These are phyloP conservation scores for Aspergillus calidoustus DNA, from an alignment of 2,329 filamentous ascomycete species.

Conservation along the genomic window DNA sequence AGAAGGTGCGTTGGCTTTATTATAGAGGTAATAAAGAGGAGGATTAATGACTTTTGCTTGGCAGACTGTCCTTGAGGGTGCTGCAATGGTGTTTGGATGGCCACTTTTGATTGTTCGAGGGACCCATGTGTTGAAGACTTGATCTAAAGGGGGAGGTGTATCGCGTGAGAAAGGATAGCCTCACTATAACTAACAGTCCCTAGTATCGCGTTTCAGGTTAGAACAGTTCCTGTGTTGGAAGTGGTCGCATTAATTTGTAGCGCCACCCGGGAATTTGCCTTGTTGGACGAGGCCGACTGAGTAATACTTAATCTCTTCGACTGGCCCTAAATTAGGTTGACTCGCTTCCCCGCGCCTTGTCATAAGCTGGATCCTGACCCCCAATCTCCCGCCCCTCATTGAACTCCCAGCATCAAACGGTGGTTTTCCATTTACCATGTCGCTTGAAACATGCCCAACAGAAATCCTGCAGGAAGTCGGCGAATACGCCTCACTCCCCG, in stretches of 20 bases:
- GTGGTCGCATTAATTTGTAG: background rate
- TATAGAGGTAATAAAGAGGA: background rate
- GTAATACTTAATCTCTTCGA: background rate
- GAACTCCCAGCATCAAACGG: too few species aligned
- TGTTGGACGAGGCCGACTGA: background rate
- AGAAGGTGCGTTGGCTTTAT: background rate
- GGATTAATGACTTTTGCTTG: too few species aligned
- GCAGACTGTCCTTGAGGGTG: too few species aligned
- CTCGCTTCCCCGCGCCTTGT: background rate
- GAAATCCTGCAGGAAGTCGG: background rate
- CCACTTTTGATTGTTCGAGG: too few species aligned
- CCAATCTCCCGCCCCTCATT: background rate
- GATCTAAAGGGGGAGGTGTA: background rate
- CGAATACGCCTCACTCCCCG: background rate
- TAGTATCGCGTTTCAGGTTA: background rate
- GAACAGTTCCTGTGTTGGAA: background rate
- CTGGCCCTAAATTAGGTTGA: background rate
- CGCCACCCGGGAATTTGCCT: background rate
- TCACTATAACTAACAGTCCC: background rate
- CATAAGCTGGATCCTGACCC: constrained; percentile 1
- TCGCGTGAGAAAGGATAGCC: background rate
- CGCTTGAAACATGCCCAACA: too few species aligned
- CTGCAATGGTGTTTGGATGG: too few species aligned
- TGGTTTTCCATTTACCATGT: too few species aligned
- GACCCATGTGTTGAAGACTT: background rate